Base-by-base conservation (phyloP, 2,329 filamentous ascomycete species). In the Fragosphaeria purpurea region DNA sequence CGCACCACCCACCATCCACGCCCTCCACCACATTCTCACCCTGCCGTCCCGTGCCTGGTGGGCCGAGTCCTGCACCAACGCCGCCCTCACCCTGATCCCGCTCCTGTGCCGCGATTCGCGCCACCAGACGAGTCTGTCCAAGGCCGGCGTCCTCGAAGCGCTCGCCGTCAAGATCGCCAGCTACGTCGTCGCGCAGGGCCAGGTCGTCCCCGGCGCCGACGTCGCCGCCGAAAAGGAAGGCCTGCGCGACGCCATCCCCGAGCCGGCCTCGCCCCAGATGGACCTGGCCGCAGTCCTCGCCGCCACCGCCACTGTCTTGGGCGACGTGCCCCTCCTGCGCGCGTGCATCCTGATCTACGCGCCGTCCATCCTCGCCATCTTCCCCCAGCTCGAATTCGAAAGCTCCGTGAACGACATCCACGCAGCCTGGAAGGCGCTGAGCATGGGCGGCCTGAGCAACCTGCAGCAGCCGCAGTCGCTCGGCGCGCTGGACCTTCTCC, bases 261-360 rank as follows among this genome's bases (percentile, higher is more conserved):
- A 74, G 4, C 72, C 84, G 31, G 79, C 86, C 7, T 75, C 78
- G 2, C 68, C 73, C 11, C 71, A 70, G 12, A 72, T 79, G 32
- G 79, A 77, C 53, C 67, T 95, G 40, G 75, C 81, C 2, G 80
- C 81, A 8, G 77, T 95, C 13, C 69, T 97, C 6, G 83, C 88
- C 55, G 87, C 90, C 0, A 79, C 95, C 47, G 77, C 82, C 22
- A 77, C 82, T 44, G 85, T 96, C 45, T 78, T 95, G 46, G 78
- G 82, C 54, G 80, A 87, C 59, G 96, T 91, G 1, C 84, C 83
- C 57, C 86, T 84, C 22, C 22, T 22, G 65, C 80, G 88, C 50
- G 83, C 87, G 8, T 83, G 83, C 56, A 79, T 87, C 59, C 75
- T 87, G 46, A 67, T 85, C 42, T 83, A 78, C 53, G 84, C 85